phyloP scores from a whole-genome alignment of 805 yeast genomes.

The Candida palmyrensis region DNA sequence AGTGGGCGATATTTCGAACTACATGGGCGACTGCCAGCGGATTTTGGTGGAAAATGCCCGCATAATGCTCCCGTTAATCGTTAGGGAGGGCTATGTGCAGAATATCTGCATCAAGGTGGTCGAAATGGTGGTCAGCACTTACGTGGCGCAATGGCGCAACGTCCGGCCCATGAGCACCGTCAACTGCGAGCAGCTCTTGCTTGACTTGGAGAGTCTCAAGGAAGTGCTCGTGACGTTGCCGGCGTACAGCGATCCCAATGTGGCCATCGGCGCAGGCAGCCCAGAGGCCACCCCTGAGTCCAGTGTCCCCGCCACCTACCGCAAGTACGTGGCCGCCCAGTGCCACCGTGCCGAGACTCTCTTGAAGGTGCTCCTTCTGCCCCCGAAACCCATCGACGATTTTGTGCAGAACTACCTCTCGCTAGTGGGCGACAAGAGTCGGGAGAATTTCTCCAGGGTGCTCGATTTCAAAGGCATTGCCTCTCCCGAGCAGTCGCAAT shows the following conservation, averaged over 20 bases:
- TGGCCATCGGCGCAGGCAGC: too few relatives aligned
- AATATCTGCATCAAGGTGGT: constrained; percentile 72
- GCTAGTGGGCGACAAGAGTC: constrained; percentile 59
- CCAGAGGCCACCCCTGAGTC: constrained; percentile 27
- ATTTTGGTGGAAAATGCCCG: constrained; percentile 38
- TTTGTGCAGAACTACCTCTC: constrained; percentile 62
- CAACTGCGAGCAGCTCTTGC: constrained; percentile 75
- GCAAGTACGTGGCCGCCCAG: constrained; percentile 40
- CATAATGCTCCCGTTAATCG: constrained; percentile 50
- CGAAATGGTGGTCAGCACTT: constrained; percentile 55
- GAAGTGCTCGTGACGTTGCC: constrained; percentile 45
- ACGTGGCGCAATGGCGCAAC: constrained; percentile 51
- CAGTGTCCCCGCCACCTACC: constrained; percentile 18
- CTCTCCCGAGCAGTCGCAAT: constrained; percentile 14
- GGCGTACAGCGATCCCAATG: constrained; percentile 31
- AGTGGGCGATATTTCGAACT: constrained; percentile 71
- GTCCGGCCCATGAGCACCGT: constrained; percentile 63
- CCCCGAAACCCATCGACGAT: constrained; percentile 54
- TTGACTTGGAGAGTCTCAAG: constrained; percentile 67
- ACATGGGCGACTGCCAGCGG: constrained; percentile 53
- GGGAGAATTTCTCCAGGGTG: constrained; percentile 59
- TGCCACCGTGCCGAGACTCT: constrained; percentile 49
- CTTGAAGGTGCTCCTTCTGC: constrained; percentile 63
- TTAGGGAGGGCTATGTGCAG: constrained; percentile 66
- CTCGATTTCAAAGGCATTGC: constrained; percentile 57